A percentile compares a stretch with the other conserved stretches of the same genome.
phyloP scores from a whole-genome alignment of 805 yeast species.

The Metschnikowia picachoensis region DNA sequence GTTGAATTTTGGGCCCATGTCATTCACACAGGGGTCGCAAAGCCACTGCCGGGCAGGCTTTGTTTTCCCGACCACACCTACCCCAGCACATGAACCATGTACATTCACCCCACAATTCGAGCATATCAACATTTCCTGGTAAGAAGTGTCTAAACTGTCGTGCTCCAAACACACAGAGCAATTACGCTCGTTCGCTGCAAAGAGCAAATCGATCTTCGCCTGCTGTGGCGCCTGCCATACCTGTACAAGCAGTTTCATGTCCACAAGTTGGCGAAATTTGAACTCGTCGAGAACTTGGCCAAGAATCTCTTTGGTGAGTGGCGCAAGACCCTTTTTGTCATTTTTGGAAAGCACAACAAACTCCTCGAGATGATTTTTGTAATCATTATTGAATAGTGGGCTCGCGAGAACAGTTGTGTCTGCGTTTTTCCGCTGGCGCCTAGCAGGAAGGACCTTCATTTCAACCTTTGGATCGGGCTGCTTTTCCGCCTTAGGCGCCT shows the following conservation, averaged over 20 bases:
- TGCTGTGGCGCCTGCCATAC: conserved; percentile 14
- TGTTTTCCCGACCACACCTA: conserved; percentile 14
- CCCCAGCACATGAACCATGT: conserved; percentile 70
- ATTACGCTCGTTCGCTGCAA: conserved; percentile 9
- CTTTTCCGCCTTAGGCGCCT: not conserved
- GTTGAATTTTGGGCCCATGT: conserved; percentile 53
- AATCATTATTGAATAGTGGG: conserved; percentile 24
- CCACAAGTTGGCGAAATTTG: conserved; percentile 23
- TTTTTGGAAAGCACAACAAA: conserved; percentile 8
- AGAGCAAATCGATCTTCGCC: conserved; percentile 14
- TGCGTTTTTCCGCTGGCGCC: conserved; percentile 10
- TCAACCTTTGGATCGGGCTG: conserved; percentile 1
- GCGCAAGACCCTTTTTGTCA: conserved; percentile 21
- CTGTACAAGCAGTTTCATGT: conserved; percentile 18
- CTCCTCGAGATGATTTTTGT: conserved; percentile 7
- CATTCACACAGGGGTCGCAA: conserved; percentile 78
- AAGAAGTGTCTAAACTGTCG: conserved; percentile 23
- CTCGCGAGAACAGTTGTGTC: conserved; percentile 11
- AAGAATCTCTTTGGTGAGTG: conserved; percentile 13
- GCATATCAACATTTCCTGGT: conserved; percentile 49
- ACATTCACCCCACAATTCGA: conserved; percentile 63
- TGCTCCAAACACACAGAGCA: conserved; percentile 59
- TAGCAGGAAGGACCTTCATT: not conserved
- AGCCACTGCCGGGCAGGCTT: conserved; percentile 53
- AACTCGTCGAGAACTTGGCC: conserved; percentile 1